phyloP scores from a whole-genome alignment of 2,329 filamentous ascomycete species.

The Colletotrichum zoysiae region DNA sequence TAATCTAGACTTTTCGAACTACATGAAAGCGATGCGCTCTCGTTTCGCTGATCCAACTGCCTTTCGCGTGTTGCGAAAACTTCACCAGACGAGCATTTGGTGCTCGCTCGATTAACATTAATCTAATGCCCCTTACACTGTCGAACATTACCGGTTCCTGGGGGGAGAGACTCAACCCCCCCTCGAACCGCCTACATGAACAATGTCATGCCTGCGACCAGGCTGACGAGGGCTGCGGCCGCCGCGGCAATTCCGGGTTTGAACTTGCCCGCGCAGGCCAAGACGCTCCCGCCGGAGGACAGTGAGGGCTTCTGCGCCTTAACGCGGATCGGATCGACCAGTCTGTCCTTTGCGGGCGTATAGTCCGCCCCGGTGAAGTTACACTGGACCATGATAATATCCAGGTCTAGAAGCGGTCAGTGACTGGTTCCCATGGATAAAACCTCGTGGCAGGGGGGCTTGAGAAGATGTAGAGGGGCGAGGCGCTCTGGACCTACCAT shows the following conservation, averaged over 20 bases:
- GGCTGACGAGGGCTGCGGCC: constrained; percentile 9
- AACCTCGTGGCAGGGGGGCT: too few species aligned
- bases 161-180: too few species aligned
- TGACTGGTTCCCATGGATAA: too few species aligned
- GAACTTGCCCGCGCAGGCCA: constrained; percentile 15
- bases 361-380: constrained; percentile 50
- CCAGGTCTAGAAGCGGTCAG: constrained; percentile 48
- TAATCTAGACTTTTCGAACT: background rate
- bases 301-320: constrained; percentile 48
- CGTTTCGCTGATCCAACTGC: background rate
- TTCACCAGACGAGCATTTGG: too few species aligned
- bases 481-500: constrained; percentile 47
- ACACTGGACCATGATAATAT: constrained; percentile 53
- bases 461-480: background rate
- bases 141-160: background rate
- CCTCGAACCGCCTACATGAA: constrained; percentile 14
- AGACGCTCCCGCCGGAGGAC: constrained; percentile 18
- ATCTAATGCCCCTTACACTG: too few species aligned
- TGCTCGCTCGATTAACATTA: background rate
- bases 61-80: background rate
- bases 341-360: constrained; percentile 47
- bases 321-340: constrained; percentile 52
- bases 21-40: background rate
- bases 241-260: background rate
- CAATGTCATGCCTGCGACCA: constrained; percentile 26